A percentile compares a stretch with the other conserved stretches of the same genome.
Evolutionary conservation across 2,329 filamentous ascomycete genomes (phyloP).

Genomic region (Coniochaeta sp.): DNA sequence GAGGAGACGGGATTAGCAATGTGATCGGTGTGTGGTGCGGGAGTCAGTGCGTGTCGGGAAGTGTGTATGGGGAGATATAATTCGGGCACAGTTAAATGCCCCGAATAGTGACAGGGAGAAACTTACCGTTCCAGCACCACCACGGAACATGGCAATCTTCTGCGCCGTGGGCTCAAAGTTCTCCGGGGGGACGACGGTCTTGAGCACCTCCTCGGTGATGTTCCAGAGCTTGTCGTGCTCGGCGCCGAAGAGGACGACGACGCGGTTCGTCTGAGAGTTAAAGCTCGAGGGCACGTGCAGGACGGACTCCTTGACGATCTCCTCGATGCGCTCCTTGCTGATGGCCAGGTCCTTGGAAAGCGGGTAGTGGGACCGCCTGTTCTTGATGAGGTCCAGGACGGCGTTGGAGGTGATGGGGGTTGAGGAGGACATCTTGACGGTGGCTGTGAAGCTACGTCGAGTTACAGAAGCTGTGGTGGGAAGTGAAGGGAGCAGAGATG

Average conservation of each 20-base stretch:
- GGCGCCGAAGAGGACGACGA: slow-evolving; percentile 69
- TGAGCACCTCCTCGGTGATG: slow-evolving; percentile 56
- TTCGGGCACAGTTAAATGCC: not conserved
- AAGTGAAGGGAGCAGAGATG: not conserved
- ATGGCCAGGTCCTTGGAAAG: slow-evolving; percentile 59
- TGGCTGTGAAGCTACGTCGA: slow-evolving; percentile 14
- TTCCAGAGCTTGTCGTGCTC: slow-evolving; percentile 90
- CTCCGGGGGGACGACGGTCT: slow-evolving; percentile 60
- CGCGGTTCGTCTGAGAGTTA: slow-evolving; percentile 80
- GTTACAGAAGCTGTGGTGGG: not conserved
- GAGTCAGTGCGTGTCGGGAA: not conserved
- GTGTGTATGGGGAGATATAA: not conserved
- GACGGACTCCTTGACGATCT: slow-evolving; percentile 59
- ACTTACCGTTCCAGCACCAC: slow-evolving; percentile 67
- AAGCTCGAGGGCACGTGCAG: slow-evolving; percentile 71
- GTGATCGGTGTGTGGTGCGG: not conserved
- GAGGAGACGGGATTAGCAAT: not conserved
- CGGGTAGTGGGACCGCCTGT: slow-evolving; percentile 63
- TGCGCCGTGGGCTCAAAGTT: slow-evolving; percentile 46
- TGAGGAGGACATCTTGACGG: slow-evolving; percentile 32
- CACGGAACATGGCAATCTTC: slow-evolving; percentile 53
- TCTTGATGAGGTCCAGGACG: slow-evolving; percentile 58
- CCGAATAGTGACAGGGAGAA: no score
- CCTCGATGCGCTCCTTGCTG: slow-evolving; percentile 50
- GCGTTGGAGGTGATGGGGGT: slow-evolving; percentile 30